Conservation (phyloP, 2,329 filamentous ascomycete genomes). For the Talaromyces sp. region DNA sequence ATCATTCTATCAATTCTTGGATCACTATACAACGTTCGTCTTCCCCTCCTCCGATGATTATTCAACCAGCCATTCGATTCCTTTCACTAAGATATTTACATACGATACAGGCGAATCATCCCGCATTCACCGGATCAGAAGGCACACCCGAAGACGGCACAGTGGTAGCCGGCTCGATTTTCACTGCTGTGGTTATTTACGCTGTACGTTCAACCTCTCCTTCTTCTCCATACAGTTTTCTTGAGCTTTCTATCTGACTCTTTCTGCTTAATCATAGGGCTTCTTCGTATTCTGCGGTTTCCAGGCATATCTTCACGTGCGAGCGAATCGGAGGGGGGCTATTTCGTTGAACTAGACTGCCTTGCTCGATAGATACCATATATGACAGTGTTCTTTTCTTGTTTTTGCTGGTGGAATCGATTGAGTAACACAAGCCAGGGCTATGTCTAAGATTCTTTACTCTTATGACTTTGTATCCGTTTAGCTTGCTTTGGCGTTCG, state of each 20-base stretch:
- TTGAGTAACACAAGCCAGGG: neutral
- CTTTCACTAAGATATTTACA: neutral
- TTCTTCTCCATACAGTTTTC: neutral
- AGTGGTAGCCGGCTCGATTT: conserved; percentile 80
- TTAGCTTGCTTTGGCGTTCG: conserved; percentile 4
- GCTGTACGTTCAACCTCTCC: conserved; percentile 59
- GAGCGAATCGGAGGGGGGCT: conserved; percentile 77
- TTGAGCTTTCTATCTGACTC: conserved; percentile 5
- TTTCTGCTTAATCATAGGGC: conserved; percentile 52
- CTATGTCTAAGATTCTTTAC: no score
- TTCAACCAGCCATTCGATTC: neutral
- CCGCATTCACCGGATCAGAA: conserved; percentile 75
- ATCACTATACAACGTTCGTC: conserved; percentile 67
- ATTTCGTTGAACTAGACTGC: conserved; percentile 65
- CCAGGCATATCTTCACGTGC: conserved; percentile 81
- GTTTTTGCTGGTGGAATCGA: neutral
- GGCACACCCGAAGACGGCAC: conserved; percentile 69
- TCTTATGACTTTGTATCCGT: no score
- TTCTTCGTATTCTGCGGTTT: conserved; percentile 91
- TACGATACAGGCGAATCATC: conserved; percentile 61
- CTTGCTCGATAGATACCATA: conserved; percentile 4
- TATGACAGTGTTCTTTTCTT: neutral
- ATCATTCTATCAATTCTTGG: conserved; percentile 66
- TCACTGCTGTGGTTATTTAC: conserved; percentile 85
- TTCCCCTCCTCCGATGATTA: neutral